A percentile compares a stretch with the other conserved stretches of the same genome.
These are phyloP conservation scores for Cyberlindnera maritima DNA, from an alignment of 805 yeast genomes.

Conservation along the genomic window DNA sequence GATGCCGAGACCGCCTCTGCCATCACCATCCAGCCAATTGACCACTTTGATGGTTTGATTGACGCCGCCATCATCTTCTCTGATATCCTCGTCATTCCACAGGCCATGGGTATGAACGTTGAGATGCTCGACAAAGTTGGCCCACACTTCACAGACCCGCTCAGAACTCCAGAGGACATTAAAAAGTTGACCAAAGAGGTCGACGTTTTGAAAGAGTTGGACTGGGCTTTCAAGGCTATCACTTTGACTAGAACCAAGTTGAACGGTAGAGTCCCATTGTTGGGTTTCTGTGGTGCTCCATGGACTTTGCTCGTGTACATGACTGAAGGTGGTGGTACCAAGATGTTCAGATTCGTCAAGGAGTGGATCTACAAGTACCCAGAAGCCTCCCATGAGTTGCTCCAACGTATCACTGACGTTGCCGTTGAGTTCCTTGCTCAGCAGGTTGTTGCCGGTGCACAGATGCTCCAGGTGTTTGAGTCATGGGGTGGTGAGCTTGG, in stretches of 20 bases:
- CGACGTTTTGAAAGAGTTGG: conserved; percentile 74
- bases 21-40: conserved; percentile 94
- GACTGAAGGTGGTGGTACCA: conserved; percentile 97
- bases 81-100: conserved; percentile 94
- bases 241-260: conserved; percentile 84
- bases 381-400: conserved; percentile 62
- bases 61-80: conserved; percentile 98
- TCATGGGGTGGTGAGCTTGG: conserved; percentile 98
- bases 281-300: conserved; percentile 97
- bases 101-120: conserved; percentile 96
- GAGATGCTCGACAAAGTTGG: conserved; percentile 94
- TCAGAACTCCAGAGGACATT: conserved; percentile 72
- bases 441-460: conserved; percentile 97
- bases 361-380: conserved; percentile 88
- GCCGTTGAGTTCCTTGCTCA: conserved; percentile 90
- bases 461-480: conserved; percentile 94
- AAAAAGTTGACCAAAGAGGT: conserved; percentile 55
- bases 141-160: conserved; percentile 87
- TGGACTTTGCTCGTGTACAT: conserved; percentile 96
- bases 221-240: conserved; percentile 94
- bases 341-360: conserved; percentile 85
- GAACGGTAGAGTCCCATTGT: conserved; percentile 86
- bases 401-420: conserved; percentile 79
- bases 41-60: conserved; percentile 80
- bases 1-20: conserved; percentile 92